phyloP scores from a whole-genome alignment of 2,329 filamentous ascomycete species.

The Magnaporthiopsis incrustans region DNA sequence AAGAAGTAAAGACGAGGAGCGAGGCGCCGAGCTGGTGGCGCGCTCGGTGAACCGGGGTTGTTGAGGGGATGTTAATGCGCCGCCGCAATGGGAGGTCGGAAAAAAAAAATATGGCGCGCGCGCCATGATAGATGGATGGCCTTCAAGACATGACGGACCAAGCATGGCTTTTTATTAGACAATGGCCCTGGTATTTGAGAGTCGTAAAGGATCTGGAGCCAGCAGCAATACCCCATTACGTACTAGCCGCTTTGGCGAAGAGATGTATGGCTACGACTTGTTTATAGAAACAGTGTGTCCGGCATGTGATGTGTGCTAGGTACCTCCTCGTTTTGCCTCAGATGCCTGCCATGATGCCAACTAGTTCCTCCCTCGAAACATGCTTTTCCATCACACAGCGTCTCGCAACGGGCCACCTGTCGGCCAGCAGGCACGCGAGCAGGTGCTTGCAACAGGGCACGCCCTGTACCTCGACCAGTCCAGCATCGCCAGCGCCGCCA shows the following conservation, averaged over 20 bases:
- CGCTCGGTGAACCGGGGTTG: neutral
- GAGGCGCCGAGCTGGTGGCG: neutral
- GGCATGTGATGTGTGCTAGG: neutral
- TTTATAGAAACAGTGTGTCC: neutral
- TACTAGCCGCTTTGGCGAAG: neutral
- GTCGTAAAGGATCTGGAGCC: neutral
- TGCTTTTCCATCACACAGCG: conserved; percentile 44
- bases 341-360: conserved; percentile 53
- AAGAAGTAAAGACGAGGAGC: conserved; percentile 31
- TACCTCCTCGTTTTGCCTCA: conserved; percentile 14
- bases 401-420: conserved; percentile 55
- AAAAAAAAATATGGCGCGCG: neutral
- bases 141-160: neutral
- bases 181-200: neutral
- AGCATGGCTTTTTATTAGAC: neutral
- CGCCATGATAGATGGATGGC: neutral
- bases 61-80: conserved; percentile 8
- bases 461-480: conserved; percentile 17
- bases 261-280: neutral
- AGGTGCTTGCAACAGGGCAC: conserved; percentile 78
- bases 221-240: neutral
- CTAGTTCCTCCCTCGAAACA: conserved; percentile 59
- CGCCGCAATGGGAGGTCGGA: neutral
- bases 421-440: conserved; percentile 70
- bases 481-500: no score